These are phyloP conservation scores for Periconia macrospinosa DNA, from an alignment of 2,329 filamentous ascomycete species.

Conservation along the genomic window DNA sequence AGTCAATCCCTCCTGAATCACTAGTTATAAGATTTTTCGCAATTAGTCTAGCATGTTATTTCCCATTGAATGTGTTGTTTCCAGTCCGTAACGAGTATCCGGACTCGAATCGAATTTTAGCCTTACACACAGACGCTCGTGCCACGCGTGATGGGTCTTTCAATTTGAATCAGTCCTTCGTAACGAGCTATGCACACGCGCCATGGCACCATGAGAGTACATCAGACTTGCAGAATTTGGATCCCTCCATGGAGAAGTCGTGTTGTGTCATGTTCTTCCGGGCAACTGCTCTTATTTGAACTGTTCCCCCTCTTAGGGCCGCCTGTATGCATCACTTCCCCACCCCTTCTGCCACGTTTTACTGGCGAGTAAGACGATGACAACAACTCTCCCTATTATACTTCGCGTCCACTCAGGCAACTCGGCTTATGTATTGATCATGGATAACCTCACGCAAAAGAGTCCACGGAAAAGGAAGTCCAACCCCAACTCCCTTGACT, in stretches of 20 bases:
- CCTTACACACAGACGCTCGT: not conserved
- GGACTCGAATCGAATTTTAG: not conserved
- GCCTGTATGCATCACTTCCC: not conserved
- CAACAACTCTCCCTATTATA: not conserved
- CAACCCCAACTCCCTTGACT: constrained; percentile 41
- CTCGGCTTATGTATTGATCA: not conserved
- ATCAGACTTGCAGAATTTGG: not conserved
- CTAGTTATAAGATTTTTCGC: too few species aligned
- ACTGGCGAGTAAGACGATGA: not conserved
- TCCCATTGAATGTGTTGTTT: too few species aligned
- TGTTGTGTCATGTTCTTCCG: not conserved
- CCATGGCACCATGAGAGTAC: not conserved
- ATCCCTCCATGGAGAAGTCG: not conserved
- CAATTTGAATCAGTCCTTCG: not conserved
- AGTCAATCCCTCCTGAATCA: too few species aligned
- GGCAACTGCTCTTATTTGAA: not conserved
- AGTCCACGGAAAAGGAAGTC: not conserved
- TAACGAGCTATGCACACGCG: not conserved
- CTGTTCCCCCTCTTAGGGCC: not conserved
- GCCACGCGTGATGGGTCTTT: not conserved
- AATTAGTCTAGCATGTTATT: too few species aligned
- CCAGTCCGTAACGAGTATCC: not conserved
- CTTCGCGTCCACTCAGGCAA: not conserved
- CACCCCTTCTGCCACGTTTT: not conserved
- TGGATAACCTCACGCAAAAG: not conserved